These are phyloP conservation scores for Leucocoprinus sp. DNA, from an alignment of 768 basidiomycete species.

Conservation along the genomic window DNA sequence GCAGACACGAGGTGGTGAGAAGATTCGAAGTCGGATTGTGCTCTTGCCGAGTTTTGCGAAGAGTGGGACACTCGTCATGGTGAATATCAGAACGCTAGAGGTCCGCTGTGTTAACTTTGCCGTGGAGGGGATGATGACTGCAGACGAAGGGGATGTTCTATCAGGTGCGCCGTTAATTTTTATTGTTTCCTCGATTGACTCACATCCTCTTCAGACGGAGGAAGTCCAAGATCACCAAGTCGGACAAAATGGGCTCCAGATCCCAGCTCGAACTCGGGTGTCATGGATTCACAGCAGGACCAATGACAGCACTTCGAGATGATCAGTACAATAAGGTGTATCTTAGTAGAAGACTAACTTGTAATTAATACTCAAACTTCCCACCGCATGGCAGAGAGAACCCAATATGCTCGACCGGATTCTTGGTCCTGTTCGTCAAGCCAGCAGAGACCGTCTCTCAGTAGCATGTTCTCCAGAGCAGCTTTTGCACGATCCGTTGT, in stretches of 20 bases:
- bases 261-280: conserved; percentile 9
- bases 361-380: conserved; percentile 40
- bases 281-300: conserved; percentile 11
- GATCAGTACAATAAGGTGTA: not conserved
- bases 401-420: conserved; percentile 70
- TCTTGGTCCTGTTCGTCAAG: conserved; percentile 80
- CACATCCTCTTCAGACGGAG: conserved; percentile 12
- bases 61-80: conserved; percentile 69
- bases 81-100: conserved; percentile 72
- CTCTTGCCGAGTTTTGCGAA: conserved; percentile 75
- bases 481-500: conserved; percentile 62
- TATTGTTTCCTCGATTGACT: not conserved
- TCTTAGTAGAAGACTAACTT: not conserved
- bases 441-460: conserved; percentile 91
- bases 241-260: conserved; percentile 21
- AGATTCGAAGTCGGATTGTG: conserved; percentile 57
- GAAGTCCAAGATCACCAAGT: conserved; percentile 13
- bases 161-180: conserved; percentile 14
- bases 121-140: conserved; percentile 36
- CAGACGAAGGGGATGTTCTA: conserved; percentile 14
- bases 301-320: not conserved
- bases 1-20: conserved; percentile 20
- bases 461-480: conserved; percentile 84
- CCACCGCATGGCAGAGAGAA: conserved; percentile 85
- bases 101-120: conserved; percentile 56